Evolutionary conservation across 257 asterid genomes (phyloP).

Genomic region (Salvia splendens): DNA sequence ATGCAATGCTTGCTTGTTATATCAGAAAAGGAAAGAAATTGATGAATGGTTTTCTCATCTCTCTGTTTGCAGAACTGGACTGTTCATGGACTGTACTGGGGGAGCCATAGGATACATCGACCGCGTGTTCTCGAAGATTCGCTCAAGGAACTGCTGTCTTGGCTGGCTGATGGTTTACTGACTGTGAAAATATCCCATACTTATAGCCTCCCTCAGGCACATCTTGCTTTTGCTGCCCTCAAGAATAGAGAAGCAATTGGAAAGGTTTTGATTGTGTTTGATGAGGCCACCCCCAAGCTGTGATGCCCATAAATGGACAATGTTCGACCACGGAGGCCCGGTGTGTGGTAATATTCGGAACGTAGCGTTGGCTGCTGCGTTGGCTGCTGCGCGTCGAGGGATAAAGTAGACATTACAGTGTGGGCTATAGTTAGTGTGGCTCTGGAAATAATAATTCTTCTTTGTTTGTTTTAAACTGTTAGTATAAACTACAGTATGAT

Average conservation of each 20-base stretch:
- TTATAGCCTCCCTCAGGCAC: conserved; percentile 69
- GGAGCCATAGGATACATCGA: conserved; percentile 70
- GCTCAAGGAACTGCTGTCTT: conserved; percentile 74
- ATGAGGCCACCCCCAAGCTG: conserved; percentile 58
- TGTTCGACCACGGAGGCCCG: too few species aligned
- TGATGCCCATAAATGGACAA: conserved; percentile 7
- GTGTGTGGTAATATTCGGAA: too few species aligned
- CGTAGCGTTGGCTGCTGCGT: too few species aligned
- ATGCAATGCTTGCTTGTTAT: too few species aligned
- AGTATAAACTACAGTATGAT: too few species aligned
- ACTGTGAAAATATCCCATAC: conserved; percentile 71
- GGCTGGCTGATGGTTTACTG: conserved; percentile 75
- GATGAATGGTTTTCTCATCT: too few species aligned
- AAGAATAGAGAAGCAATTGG: conserved; percentile 91
- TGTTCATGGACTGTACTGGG: conserved; percentile 93
- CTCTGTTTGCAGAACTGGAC: conserved; percentile 75
- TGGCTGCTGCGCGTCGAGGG: too few species aligned
- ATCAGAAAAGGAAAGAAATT: too few species aligned
- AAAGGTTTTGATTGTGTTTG: conserved; percentile 77
- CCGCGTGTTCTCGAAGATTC: conserved; percentile 78
- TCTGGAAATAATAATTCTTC: too few species aligned
- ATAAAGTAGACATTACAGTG: too few species aligned
- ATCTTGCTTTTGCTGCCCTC: conserved; percentile 79
- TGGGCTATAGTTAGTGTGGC: too few species aligned
- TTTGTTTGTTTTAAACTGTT: too few species aligned